phyloP scores from a whole-genome alignment of 2,329 filamentous ascomycete species.

The Dichotomopilus funicola region DNA sequence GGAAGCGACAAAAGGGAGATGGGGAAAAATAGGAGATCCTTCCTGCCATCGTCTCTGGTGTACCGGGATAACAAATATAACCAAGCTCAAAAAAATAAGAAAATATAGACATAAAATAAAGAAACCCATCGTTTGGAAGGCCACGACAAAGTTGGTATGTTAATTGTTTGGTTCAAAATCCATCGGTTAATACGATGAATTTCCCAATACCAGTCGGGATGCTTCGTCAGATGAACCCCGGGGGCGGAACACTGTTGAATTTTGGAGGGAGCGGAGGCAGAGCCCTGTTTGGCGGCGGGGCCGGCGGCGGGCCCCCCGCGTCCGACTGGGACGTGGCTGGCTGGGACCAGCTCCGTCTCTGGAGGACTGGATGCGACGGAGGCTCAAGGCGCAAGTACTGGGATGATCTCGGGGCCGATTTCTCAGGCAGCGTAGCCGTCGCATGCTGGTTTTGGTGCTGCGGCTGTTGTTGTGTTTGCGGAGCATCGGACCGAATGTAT shows the following conservation, averaged over 20 bases:
- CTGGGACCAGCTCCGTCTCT: slow-evolving; percentile 46
- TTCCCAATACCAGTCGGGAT: too few relatives aligned
- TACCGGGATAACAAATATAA: neutral
- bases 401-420: slow-evolving; percentile 18
- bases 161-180: too few relatives aligned
- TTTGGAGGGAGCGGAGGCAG: slow-evolving; percentile 46
- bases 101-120: too few relatives aligned
- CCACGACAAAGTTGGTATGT: too few relatives aligned
- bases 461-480: slow-evolving; percentile 2
- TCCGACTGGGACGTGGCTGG: slow-evolving; percentile 25
- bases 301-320: slow-evolving; percentile 43
- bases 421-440: slow-evolving; percentile 12
- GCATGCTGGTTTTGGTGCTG: too few relatives aligned
- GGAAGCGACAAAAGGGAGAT: too few relatives aligned
- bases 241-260: slow-evolving; percentile 10
- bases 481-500: slow-evolving; percentile 9
- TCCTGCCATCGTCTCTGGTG: neutral
- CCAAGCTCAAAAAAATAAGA: too few relatives aligned
- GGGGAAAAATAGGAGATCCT: neutral
- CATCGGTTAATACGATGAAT: too few relatives aligned
- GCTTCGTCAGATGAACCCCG: slow-evolving; percentile 15
- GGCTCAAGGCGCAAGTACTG: slow-evolving; percentile 24
- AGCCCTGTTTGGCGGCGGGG: slow-evolving; percentile 48
- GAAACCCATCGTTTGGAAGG: too few relatives aligned
- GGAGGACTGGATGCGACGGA: slow-evolving; percentile 19